Evolutionary conservation across 164 flowering plant species (phyloP), one percentile per base, ranked within the genome.

Genomic region (Protea cynaroides): DNA sequence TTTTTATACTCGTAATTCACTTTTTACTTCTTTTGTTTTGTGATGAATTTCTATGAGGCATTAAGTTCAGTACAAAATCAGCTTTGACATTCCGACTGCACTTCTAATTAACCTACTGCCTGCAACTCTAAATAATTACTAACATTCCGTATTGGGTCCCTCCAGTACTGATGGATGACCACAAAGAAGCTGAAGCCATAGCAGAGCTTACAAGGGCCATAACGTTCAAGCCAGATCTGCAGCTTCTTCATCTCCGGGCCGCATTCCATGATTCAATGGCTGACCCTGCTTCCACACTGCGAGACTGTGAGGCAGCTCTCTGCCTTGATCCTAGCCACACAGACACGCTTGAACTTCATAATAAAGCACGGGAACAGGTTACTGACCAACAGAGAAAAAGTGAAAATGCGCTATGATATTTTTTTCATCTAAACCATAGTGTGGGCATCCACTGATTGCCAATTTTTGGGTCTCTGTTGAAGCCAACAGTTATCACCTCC

Each of bases 91-190:
- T 40, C 14, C 8, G 46, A 40, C 46, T 37, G 40, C 40, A 37
- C 9, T 29, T 29, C 5, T 29, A 29, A 29, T 29, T 5, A 4
- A 40, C 14, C 10, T 40, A 12, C 14, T 40, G 0, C 46, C 46
- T 40, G 46, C 13, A 40, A 40, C 1, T 40, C 9, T 40, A 12
- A 65, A 51, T 17, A 50, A 23, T 65, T 53, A 52, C 66, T 73
- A 62, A 57, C 34, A 38, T n/a, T n/a, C 24, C 15, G 25, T 36
- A n/a, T 49, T 51, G 5, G 15, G 19, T 54, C 50, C 44, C 44
- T 36, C 51, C 86, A 93, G 98, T 93, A 65, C 61, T 93, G 25
- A 90, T 93, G 98, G 98, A 93, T 81, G 97, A 90, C 72, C 90
- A 77, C 66, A 87, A 83, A 74, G 94, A 93, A 79, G 74, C 68